These are phyloP conservation scores for Fusarium domesticum DNA, from an alignment of 2,329 filamentous ascomycete genomes.

Conservation along the genomic window DNA sequence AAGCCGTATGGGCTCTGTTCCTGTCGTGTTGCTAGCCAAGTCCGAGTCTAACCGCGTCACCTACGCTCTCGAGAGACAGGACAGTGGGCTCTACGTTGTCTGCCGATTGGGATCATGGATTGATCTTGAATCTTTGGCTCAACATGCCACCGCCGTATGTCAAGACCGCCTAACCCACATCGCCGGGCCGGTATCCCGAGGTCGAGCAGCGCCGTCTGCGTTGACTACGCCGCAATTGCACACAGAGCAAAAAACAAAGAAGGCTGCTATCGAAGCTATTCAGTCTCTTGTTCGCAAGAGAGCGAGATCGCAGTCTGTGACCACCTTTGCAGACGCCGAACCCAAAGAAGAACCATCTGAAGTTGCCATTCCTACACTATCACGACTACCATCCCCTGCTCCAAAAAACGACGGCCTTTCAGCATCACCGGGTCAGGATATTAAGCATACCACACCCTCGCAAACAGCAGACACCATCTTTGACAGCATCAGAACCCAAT, in stretches of 20 bases:
- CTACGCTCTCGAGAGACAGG: constrained; percentile 66
- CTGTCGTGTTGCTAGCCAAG: constrained; percentile 60
- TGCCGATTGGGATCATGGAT: constrained; percentile 69
- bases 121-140: constrained; percentile 52
- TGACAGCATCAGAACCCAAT: constrained; percentile 55
- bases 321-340: constrained; percentile 32
- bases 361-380: constrained; percentile 8
- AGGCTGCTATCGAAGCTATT: constrained; percentile 60
- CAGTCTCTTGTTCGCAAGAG: constrained; percentile 59
- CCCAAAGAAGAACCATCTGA: constrained; percentile 18
- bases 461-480: constrained; percentile 53
- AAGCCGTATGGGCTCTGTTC: constrained; percentile 52
- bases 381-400: constrained; percentile 21
- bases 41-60: constrained; percentile 52
- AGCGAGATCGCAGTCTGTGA: constrained; percentile 43
- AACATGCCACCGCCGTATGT: constrained; percentile 43
- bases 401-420: constrained; percentile 18
- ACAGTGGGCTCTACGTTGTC: constrained; percentile 59
- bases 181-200: constrained; percentile 13
- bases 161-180: constrained; percentile 30
- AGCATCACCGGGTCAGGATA: constrained; percentile 1
- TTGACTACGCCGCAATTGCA: constrained; percentile 46
- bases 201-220: constrained; percentile 19
- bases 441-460: not conserved
- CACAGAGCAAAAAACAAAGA: constrained; percentile 52